Evolutionary conservation across 148 eudicot species (phyloP).

Genomic region (Chenopodium album): DNA sequence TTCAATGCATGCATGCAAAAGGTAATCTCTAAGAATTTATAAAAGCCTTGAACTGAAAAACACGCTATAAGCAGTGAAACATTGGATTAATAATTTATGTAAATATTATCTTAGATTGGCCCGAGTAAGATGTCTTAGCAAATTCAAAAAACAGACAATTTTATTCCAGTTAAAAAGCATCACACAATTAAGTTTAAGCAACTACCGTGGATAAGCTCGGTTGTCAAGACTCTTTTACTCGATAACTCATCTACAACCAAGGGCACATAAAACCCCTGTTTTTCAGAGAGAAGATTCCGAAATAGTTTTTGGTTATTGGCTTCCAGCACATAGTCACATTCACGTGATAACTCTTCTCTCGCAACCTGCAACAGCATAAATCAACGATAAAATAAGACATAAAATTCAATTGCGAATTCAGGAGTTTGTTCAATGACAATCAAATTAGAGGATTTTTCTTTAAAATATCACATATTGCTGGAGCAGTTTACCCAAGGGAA

Average conservation of each 20-base stretch:
- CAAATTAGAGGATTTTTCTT: background rate
- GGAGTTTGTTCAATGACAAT: background rate
- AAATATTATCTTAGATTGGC: background rate
- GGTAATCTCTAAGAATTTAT: background rate
- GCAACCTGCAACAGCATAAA: slow-evolving; percentile 56
- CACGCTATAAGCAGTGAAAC: background rate
- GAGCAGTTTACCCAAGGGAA: background rate
- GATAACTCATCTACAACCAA: slow-evolving; percentile 72
- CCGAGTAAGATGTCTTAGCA: background rate
- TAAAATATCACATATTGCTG: background rate
- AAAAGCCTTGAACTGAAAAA: background rate
- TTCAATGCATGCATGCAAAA: background rate
- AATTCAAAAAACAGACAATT: background rate
- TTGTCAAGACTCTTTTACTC: slow-evolving; percentile 75
- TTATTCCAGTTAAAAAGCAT: background rate
- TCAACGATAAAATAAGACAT: background rate
- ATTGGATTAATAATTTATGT: background rate
- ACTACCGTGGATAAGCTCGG: slow-evolving; percentile 83
- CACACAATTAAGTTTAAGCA: background rate
- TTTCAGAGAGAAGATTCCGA: slow-evolving; percentile 46
- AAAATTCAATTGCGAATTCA: background rate
- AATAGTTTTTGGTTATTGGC: slow-evolving; percentile 69
- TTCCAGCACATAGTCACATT: slow-evolving; percentile 89
- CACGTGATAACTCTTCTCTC: slow-evolving; percentile 93
- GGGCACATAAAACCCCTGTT: slow-evolving; percentile 83